Base-by-base conservation (phyloP, 169 alveolate species). In the Theileria equi region DNA sequence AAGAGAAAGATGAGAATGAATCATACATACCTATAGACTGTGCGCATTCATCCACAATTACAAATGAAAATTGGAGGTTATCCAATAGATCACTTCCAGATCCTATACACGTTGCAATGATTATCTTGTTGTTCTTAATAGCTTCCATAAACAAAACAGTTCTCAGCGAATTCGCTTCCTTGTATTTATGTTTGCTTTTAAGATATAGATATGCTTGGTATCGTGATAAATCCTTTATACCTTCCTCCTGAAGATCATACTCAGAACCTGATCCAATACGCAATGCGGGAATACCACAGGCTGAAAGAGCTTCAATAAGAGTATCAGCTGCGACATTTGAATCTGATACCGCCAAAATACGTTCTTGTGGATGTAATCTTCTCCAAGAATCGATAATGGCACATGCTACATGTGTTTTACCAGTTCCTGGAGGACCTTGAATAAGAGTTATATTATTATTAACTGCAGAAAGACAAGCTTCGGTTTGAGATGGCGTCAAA, bases 51-150 rank as follows among this genome's bases (percentile, higher is more conserved):
- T 91, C 95, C 34, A 91, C 82, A 32, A 91, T 73, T 19, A 91
- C 95, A 44, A 88, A 74, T 35, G 85, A 83, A 44, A 91, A 91
- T 31, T 76, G 58, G 59, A 69, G 81, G 10, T 70, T 81, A 60
- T 76, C 84, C 47, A 91, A 65, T 52, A 88, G 71, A 72, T 91
- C 94, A 77, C 88, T 90, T 2, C 94, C 94, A 31, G 92, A 76
- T 8, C 95, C 95, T 28, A 91, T 89, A 38, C 95, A 91, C 0
- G 95, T 91, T 17, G 95, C 94, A 26, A 89, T 88, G 50, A 91
- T 80, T 50, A 91, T 89, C 45, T 81, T 78, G 48, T 84, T 80
- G 79, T 82, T 70, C 35, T 66, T 82, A 10, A 83, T 76, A 16
- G 91, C 92, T 49, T 82, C 89, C 5, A 47, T 41, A 23, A 72